A percentile compares a stretch with the other conserved stretches of the same genome.
Evolutionary conservation across 2,329 filamentous ascomycete species (phyloP).

Genomic region (Aspergillus japonicus): DNA sequence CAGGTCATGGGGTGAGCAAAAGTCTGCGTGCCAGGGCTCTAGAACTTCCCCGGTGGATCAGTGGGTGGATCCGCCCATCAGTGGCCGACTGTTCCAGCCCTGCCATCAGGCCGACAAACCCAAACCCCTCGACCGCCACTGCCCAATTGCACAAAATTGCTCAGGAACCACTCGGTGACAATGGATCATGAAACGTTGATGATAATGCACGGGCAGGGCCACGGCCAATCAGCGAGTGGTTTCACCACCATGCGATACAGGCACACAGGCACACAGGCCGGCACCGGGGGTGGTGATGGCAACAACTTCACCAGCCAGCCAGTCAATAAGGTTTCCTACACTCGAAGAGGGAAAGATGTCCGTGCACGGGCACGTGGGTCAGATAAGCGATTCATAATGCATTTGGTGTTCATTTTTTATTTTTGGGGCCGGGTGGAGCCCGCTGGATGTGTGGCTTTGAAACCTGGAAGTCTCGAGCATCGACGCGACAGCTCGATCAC

Average conservation of each 20-base stretch:
- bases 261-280: not conserved
- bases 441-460: not conserved
- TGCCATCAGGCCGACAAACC: conserved; percentile 4
- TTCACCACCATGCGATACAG: not conserved
- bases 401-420: not conserved
- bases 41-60: conserved; percentile 1
- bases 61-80: not conserved
- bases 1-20: conserved; percentile 6
- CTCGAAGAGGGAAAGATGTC: not conserved
- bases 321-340: not conserved
- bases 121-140: not conserved
- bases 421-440: not conserved
- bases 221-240: not conserved
- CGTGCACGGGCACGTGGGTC: conserved; percentile 7
- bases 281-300: not conserved
- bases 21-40: conserved; percentile 2
- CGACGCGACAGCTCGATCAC: not conserved
- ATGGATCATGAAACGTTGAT: not conserved
- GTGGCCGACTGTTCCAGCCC: conserved; percentile 7
- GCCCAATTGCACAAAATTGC: conserved; percentile 2
- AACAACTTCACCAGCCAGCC: not conserved
- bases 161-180: not conserved
- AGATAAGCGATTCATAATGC: conserved; percentile 1
- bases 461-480: not conserved
- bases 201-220: not conserved